These are phyloP conservation scores for Plasmodium gaboni DNA, from an alignment of 169 alveolate species.

Conservation along the genomic window DNA sequence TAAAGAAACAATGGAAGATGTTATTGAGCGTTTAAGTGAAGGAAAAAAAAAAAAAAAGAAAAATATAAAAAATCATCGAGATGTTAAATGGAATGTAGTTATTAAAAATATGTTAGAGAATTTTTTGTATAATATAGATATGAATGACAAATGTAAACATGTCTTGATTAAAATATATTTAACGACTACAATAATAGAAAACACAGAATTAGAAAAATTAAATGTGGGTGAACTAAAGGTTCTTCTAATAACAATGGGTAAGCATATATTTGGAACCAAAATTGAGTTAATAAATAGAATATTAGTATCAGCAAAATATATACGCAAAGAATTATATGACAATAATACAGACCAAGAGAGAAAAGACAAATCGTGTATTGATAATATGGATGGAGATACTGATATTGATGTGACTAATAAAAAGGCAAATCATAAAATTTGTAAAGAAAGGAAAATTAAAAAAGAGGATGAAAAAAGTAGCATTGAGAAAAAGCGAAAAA, in stretches of 20 bases:
- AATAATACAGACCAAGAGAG: background rate
- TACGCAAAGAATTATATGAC: constrained; percentile 35
- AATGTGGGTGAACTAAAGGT: constrained; percentile 74
- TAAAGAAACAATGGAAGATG: constrained; percentile 44
- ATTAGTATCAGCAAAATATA: constrained; percentile 62
- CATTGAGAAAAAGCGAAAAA: background rate
- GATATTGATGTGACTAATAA: background rate
- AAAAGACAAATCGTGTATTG: constrained; percentile 20
- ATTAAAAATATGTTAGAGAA: constrained; percentile 25
- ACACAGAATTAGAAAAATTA: constrained; percentile 23
- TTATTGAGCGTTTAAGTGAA: constrained; percentile 11
- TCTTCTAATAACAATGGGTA: constrained; percentile 63
- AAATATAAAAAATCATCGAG: constrained; percentile 4
- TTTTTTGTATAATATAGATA: constrained; percentile 35
- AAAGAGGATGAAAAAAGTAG: background rate
- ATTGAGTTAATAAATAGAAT: constrained; percentile 53
- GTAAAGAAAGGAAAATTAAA: background rate
- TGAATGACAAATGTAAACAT: constrained; percentile 50
- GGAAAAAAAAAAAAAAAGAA: constrained; percentile 23
- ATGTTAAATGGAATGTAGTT: constrained; percentile 43
- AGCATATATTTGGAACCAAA: constrained; percentile 73
- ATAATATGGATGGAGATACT: background rate
- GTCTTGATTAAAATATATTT: constrained; percentile 38
- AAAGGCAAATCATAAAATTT: background rate
- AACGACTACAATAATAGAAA: constrained; percentile 10